Evolutionary conservation across 2,329 filamentous ascomycete genomes (phyloP).

Genomic region (Sporothrix brasiliensis): DNA sequence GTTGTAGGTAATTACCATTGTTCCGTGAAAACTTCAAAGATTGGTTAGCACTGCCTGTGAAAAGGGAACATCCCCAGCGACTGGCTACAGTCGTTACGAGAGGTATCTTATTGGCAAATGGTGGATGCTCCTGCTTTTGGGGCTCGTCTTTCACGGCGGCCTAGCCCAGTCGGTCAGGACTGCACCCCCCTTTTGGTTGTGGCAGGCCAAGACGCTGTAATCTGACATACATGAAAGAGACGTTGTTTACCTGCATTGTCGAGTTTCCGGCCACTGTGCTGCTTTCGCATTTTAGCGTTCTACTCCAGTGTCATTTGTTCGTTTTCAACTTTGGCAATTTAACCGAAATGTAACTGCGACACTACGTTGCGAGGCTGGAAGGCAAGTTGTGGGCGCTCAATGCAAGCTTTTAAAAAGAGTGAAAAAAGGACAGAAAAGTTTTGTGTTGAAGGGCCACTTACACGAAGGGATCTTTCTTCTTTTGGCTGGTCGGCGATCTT

Average conservation of each 20-base stretch:
- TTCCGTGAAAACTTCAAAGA: no score
- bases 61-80: neutral
- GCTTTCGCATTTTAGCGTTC: neutral
- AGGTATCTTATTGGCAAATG: neutral
- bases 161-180: neutral
- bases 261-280: neutral
- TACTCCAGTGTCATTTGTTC: neutral
- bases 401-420: neutral
- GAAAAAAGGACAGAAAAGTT: neutral
- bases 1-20: no score
- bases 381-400: neutral
- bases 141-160: neutral
- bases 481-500: slow-evolving; percentile 5
- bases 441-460: slow-evolving; percentile 8
- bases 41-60: no score
- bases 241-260: neutral
- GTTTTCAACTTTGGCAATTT: neutral
- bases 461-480: neutral
- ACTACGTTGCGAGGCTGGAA: slow-evolving; percentile 12
- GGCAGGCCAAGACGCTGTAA: slow-evolving; percentile 17
- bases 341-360: slow-evolving; percentile 26
- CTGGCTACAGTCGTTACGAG: neutral
- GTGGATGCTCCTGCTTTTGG: neutral
- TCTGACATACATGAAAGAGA: slow-evolving; percentile 8
- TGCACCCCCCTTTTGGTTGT: neutral